phyloP scores from a whole-genome alignment of 2,329 filamentous ascomycete species.

The Fusarium incarnatum region DNA sequence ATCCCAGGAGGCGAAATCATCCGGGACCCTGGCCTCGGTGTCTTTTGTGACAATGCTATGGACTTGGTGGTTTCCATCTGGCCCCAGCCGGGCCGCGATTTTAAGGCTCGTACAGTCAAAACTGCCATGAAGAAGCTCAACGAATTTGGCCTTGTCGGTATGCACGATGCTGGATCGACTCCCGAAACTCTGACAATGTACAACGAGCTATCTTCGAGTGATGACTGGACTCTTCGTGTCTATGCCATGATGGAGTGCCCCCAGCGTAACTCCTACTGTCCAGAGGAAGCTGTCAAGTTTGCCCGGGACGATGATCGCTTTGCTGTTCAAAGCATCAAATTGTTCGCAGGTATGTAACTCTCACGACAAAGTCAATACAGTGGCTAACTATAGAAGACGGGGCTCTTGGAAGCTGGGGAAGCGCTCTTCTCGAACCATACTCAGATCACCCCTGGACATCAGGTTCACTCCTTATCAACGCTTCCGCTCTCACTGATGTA shows the following conservation, averaged over 20 bases:
- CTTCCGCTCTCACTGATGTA: constrained; percentile 66
- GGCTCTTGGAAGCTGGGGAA: constrained; percentile 77
- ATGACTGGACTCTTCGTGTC: constrained; percentile 71
- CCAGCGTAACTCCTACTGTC: constrained; percentile 73
- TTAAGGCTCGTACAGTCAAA: constrained; percentile 65
- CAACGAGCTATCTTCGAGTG: constrained; percentile 58
- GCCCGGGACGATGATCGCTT: constrained; percentile 62
- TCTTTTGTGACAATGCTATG: constrained; percentile 81
- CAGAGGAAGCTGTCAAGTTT: constrained; percentile 60
- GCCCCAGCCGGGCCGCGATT: constrained; percentile 65
- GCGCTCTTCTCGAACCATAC: constrained; percentile 78
- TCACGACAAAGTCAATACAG: too few species aligned
- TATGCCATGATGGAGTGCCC: constrained; percentile 77
- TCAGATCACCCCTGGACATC: constrained; percentile 69
- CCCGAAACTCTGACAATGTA: constrained; percentile 67
- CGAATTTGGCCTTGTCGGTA: constrained; percentile 73
- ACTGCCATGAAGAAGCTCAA: constrained; percentile 73
- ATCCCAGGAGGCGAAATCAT: constrained; percentile 74
- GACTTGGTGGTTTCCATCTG: constrained; percentile 68
- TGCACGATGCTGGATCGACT: constrained; percentile 74
- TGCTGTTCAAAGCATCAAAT: constrained; percentile 72
- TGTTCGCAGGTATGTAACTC: constrained; percentile 69
- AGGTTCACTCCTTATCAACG: constrained; percentile 75
- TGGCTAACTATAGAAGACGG: constrained; percentile 62
- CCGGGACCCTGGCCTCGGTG: constrained; percentile 70